These are phyloP conservation scores for Thymus mandschuricus DNA, from an alignment of 257 asterid species.

Conservation along the genomic window DNA sequence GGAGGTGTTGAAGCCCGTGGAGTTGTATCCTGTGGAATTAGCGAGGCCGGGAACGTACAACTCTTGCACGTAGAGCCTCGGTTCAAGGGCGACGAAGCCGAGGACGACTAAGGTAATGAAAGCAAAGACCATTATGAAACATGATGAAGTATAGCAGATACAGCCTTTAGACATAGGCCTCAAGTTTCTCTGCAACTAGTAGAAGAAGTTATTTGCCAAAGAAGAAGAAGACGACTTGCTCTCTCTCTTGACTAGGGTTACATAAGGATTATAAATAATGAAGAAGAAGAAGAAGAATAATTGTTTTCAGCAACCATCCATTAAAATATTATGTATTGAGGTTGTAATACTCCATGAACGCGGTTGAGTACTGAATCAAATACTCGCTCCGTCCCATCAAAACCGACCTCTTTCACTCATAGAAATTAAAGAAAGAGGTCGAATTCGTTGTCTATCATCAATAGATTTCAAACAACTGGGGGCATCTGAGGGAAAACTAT, in stretches of 20 bases:
- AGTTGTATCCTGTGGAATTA: not conserved
- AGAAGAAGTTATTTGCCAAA: no score
- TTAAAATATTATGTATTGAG: no score
- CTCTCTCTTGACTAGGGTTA: no score
- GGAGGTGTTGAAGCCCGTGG: not conserved
- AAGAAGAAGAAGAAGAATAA: no score
- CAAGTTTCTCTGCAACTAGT: not conserved
- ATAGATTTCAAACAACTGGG: not conserved
- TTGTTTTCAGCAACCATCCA: not conserved
- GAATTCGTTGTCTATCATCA: not conserved
- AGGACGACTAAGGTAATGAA: not conserved
- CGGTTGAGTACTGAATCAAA: no score
- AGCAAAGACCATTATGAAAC: not conserved
- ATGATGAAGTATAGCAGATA: not conserved
- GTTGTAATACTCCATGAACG: no score
- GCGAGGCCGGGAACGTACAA: slow-evolving; percentile 33
- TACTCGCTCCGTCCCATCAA: no score
- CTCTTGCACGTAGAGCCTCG: slow-evolving; percentile 27
- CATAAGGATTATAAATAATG: no score
- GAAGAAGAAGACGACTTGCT: no score
- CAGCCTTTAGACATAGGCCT: not conserved
- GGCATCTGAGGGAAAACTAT: not conserved
- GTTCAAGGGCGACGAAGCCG: slow-evolving; percentile 7
- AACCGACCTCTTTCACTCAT: no score
- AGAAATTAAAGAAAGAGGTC: no score